These are phyloP conservation scores for Kuraishia borneana DNA, from an alignment of 805 yeast genomes.

Conservation along the genomic window DNA sequence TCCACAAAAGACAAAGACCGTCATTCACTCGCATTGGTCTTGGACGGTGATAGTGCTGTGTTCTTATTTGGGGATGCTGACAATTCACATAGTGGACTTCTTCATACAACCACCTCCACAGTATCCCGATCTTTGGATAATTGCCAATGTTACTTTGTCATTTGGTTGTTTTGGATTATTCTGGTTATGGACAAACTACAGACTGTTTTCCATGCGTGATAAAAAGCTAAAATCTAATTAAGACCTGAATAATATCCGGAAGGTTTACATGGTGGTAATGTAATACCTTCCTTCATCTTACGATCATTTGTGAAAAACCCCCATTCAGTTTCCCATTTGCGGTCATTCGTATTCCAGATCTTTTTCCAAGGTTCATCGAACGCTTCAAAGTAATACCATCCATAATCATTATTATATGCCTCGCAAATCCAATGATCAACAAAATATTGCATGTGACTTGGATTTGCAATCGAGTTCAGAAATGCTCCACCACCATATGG, in stretches of 20 bases:
- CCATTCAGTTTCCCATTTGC: slow-evolving; percentile 64
- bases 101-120: slow-evolving; percentile 37
- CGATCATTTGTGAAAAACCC: slow-evolving; percentile 47
- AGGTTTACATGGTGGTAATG: slow-evolving; percentile 25
- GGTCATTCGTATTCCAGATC: slow-evolving; percentile 33
- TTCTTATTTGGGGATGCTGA: slow-evolving; percentile 39
- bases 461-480: slow-evolving; percentile 34
- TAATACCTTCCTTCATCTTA: slow-evolving; percentile 28
- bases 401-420: slow-evolving; percentile 21
- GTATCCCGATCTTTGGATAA: slow-evolving; percentile 81
- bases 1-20: slow-evolving; percentile 2
- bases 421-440: slow-evolving; percentile 41
- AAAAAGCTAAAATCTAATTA: slow-evolving; percentile 12
- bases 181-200: slow-evolving; percentile 76
- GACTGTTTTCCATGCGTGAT: slow-evolving; percentile 23
- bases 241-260: slow-evolving; percentile 1
- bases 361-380: slow-evolving; percentile 67
- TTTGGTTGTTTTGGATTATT: slow-evolving; percentile 66
- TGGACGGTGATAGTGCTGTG: slow-evolving; percentile 39
- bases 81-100: slow-evolving; percentile 44
- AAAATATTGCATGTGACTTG: slow-evolving; percentile 31
- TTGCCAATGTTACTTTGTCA: slow-evolving; percentile 62
- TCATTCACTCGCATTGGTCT: slow-evolving; percentile 15
- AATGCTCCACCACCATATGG: slow-evolving; percentile 50
- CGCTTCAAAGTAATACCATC: slow-evolving; percentile 58